Conservation (phyloP, 202 grass and related monocot genomes). For the Carex arenaria region DNA sequence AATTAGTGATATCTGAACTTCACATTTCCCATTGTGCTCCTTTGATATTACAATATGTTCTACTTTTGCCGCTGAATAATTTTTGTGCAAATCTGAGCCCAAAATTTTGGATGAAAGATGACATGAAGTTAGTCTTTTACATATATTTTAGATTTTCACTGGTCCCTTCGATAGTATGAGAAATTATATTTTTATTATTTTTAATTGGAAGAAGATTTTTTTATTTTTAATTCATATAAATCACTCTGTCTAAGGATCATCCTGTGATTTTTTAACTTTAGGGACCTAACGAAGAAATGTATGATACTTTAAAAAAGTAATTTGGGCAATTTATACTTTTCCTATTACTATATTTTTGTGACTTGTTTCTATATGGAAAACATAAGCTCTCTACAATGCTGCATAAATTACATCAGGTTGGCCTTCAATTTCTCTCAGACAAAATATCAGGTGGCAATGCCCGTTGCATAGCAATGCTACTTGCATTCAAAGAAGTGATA, state of each 20-base stretch:
- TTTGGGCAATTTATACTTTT: neutral
- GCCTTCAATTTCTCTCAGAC: conserved; percentile 82
- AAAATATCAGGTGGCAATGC: conserved; percentile 80
- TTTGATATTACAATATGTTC: neutral
- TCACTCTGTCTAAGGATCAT: neutral
- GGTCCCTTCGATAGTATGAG: neutral
- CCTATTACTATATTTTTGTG: neutral
- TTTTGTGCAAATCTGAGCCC: neutral
- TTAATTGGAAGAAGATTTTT: neutral
- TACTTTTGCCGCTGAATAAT: neutral
- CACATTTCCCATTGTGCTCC: neutral
- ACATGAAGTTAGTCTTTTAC: neutral
- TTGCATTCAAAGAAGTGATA: conserved; percentile 78
- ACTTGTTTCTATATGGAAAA: neutral
- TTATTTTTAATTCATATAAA: neutral
- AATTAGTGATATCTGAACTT: neutral
- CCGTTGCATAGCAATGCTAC: conserved; percentile 89
- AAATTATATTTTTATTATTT: neutral
- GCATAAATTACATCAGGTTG: conserved; percentile 51
- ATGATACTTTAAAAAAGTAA: neutral
- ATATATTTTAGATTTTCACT: neutral
- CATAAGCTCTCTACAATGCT: neutral
- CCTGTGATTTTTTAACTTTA: neutral
- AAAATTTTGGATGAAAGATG: neutral
- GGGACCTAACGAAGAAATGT: neutral